phyloP scores from a whole-genome alignment of 2,329 filamentous ascomycete genomes.

The Aspergillus neotritici region DNA sequence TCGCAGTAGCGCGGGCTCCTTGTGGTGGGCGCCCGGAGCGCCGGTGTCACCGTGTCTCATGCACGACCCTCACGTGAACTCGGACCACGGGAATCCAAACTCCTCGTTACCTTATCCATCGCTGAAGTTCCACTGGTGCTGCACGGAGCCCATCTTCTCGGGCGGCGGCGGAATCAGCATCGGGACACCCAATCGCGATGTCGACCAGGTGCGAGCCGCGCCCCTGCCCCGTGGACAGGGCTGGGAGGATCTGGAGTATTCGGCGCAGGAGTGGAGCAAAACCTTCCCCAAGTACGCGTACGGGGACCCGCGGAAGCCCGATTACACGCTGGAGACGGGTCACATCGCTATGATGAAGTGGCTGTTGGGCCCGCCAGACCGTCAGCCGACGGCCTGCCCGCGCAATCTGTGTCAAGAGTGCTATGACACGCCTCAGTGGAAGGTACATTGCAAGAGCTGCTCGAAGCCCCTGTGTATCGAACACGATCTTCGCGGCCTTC shows the following conservation, averaged over 20 bases:
- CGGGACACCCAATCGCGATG: constrained; percentile 48
- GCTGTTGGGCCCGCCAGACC: constrained; percentile 45
- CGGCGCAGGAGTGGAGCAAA: constrained; percentile 37
- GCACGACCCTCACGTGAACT: constrained; percentile 44
- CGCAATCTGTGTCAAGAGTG: constrained; percentile 55
- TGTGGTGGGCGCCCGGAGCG: constrained; percentile 57
- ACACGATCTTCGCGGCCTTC: constrained; percentile 53
- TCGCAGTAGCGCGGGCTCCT: constrained; percentile 29
- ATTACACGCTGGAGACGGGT: constrained; percentile 36
- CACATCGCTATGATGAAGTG: constrained; percentile 42
- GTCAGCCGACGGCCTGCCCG: constrained; percentile 46
- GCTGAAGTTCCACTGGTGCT: constrained; percentile 56
- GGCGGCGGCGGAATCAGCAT: constrained; percentile 56
- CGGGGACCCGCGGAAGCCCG: constrained; percentile 34
- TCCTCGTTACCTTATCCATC: constrained; percentile 40
- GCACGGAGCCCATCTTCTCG: constrained; percentile 55
- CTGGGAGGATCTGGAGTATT: constrained; percentile 53
- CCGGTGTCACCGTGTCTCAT: constrained; percentile 53
- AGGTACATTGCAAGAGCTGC: constrained; percentile 54
- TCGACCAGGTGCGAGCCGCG: constrained; percentile 52
- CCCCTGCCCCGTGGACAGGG: constrained; percentile 51
- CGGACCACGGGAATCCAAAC: constrained; percentile 28
- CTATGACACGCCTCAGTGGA: constrained; percentile 54
- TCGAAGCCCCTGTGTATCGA: constrained; percentile 55
- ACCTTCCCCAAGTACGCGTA: constrained; percentile 37